Evolutionary conservation across 2,329 filamentous ascomycete species (phyloP).

Genomic region (Penicillium oxalicum): DNA sequence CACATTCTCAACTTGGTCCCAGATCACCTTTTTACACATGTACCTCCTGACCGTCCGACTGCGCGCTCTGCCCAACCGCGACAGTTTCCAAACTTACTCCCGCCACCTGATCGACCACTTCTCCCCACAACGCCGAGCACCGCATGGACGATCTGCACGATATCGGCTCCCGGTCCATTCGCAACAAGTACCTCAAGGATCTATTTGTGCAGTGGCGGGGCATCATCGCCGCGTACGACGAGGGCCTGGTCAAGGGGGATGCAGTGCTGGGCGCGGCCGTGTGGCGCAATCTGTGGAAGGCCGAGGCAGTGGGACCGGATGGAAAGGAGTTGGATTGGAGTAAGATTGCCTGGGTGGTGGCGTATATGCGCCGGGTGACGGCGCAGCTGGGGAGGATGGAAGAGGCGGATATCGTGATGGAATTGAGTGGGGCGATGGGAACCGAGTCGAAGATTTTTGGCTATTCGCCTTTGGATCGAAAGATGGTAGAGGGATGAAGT

Average conservation of each 20-base stretch:
- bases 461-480: conserved; percentile 32
- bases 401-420: conserved; percentile 53
- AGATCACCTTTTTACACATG: conserved; percentile 94
- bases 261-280: conserved; percentile 58
- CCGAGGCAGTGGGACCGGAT: conserved; percentile 42
- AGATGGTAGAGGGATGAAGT: conserved; percentile 32
- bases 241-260: conserved; percentile 43
- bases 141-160: conserved; percentile 55
- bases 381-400: conserved; percentile 48
- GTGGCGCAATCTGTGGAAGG: conserved; percentile 92
- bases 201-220: conserved; percentile 92
- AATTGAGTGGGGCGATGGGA: conserved; percentile 35
- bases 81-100: conserved; percentile 69
- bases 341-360: conserved; percentile 56
- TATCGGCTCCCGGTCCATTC: conserved; percentile 48
- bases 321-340: conserved; percentile 53
- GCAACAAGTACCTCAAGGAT: conserved; percentile 68
- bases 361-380: conserved; percentile 56
- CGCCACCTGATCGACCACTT: conserved; percentile 92
- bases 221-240: conserved; percentile 61
- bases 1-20: conserved; percentile 93
- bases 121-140: conserved; percentile 59
- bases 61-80: conserved; percentile 63
- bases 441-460: conserved; percentile 33
- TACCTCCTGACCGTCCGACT: conserved; percentile 82